Base-by-base conservation (phyloP, 2,329 filamentous ascomycete species). In the Colletotrichum sublineola region DNA sequence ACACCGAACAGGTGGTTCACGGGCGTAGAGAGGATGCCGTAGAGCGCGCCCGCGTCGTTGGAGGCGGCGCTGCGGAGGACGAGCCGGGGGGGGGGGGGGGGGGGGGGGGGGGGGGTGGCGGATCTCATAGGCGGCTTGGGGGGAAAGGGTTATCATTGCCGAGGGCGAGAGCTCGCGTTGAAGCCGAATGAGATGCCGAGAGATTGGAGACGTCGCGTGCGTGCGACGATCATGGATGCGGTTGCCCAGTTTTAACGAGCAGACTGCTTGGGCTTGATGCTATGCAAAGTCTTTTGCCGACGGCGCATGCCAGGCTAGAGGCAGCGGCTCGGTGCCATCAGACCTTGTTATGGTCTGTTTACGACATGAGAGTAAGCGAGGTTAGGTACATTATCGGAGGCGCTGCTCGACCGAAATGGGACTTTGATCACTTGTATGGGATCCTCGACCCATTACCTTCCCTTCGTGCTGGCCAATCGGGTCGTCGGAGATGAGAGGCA, bases 61-160 rank as follows among this genome's bases (percentile, higher is more conserved):
- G 44, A 36, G 11, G 78, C 76, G 1, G 80, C 82, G 24, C 77
- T 77, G 72, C 84, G 24, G 24, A 24, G 24, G 24, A 24, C 24
- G 24, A 24, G 24, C 24, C 24, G 24, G 24, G 24, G 24, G 82
- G 68, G 85, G 81, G 33, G 81, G 79, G 80, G 20, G 86, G 82
- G 24, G 24, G 24, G 24, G 82, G 68, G 85, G 81, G 33, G 81
- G 79, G 80, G 20, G 86, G 82, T 55, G 88, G 81, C 42, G 84
- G 82, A 68, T 84, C 20, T 55, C 50, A 40, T 74, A 68, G 14
- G 56, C 65, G 24, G 62, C 44, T 58, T 70, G 67, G n/a, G 71
- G 71, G 36, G 74, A 74, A 12, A 56, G 58, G 8, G 61, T 50
- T 2, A 65, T 46, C 71, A 73, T 74, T 24, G 8, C 11, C 44